Base-by-base conservation (phyloP, 23 red algal species). In the Agarophyton chilense region DNA sequence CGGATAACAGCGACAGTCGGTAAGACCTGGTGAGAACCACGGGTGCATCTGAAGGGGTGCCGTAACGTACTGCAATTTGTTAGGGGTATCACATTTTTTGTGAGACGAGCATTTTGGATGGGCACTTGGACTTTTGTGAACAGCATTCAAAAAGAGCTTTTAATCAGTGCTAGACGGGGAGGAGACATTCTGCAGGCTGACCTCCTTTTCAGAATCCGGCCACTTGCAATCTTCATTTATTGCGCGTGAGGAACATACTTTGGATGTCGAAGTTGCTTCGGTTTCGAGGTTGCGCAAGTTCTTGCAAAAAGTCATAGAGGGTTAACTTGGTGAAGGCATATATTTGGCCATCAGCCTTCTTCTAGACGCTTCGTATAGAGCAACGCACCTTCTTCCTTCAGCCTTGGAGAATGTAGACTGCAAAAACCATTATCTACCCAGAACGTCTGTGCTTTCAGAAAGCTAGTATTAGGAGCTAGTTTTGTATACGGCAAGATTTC, bases 1-100 rank as follows among this genome's bases (percentile, higher is more conserved):
- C 65, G 65, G 34, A 72, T 72, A 72, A 72, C 65, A 34, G 65
- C 42, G 65, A 32, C 17, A 34, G 65, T 72, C 65, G 65, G 17
- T n/a, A 72, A 72, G 35, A 72, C 35, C 36, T 10, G 65, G 65
- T 43, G 26, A 72, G 65, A 42, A 43, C 65, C 36, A 28, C 39
- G 39, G 31, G 65, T 42, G 33, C 65, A 17, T 2, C 17, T 21
- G 65, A 72, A 32, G 65, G 65, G 65, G 65, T 72, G 36, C 14
- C 65, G 65, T 72, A 34, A 25, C 14, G 35, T 43, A 42, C 65
- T 32, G 35, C 25, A 32, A 10, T 72, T 21, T 17, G 34, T 40
- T 8, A 34, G 12, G 14, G 26, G 34, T 34, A 32, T 13, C 17
- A 3, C 36, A 16, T 24, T 72, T 8, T 44, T 4, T 72, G 25